Evolutionary conservation across 345 rosid species (phyloP), one percentile per base, ranked within the genome.

Genomic region (Stellera chamaejasme): DNA sequence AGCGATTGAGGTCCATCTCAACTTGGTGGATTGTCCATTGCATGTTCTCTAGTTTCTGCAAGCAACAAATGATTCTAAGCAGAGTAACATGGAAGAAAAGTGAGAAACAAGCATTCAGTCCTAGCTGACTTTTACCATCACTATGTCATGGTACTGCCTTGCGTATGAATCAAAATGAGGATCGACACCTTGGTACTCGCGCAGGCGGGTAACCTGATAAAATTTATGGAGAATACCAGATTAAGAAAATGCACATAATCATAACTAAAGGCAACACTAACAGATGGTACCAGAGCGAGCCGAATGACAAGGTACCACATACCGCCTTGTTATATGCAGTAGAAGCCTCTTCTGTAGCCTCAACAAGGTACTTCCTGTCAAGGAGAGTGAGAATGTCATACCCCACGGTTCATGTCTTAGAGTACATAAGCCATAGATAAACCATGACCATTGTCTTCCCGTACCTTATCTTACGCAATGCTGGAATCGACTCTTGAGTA

Each of bases 131-230:
- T 32, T 60, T 79, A 87, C 99, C 96, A 81, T 81, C 41, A 93
- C 95, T 57, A 93, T 80, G 55, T 89, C 99, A 63, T 87, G 97
- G 74, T 89, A 93, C 72, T 89, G 94, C 74, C 91, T 84, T 52
- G 97, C 97, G 60, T 84, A 84, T 45, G 80, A 69, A 70, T 93
- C 97, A 10, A 89, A 93, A 68, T 82, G 94, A 19, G 99, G 99
- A 81, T 93, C 97, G 0, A 93, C 96, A 12, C 99, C 99, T 64
- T 84, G 97, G 69, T 93, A 93, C 64, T 93, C 99, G n/a, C 86
- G 82, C 27, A 93, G 97, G 54, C 97, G 91, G 3, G 96, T 89
- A 5, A 84, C 96, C 97, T 93, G 77, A 50, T 27, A 55, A 61
- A 56, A 14, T 15, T 62, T 15, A 56, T 43, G 12, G 41, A 27